Percentiles rank a stretch among this genome's conserved stretches.
These are phyloP conservation scores for Syncephalastrum monosporum DNA, from an alignment of 371 early-diverging fungal genomes.

Conservation along the genomic window DNA sequence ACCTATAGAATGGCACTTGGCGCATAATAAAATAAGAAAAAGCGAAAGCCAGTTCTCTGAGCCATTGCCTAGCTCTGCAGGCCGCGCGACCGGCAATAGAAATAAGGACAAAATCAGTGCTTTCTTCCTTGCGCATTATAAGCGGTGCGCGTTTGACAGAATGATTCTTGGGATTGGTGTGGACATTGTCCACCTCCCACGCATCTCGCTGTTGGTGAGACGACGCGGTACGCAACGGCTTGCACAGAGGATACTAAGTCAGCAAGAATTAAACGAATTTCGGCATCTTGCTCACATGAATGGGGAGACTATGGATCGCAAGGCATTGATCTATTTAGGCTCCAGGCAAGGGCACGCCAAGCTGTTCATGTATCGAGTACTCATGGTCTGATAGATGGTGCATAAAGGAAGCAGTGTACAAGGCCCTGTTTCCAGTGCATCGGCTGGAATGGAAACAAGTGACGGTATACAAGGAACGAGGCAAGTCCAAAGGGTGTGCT, in stretches of 20 bases:
- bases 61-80: too few species aligned
- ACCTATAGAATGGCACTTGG: too few species aligned
- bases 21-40: too few species aligned
- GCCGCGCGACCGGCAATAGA: too few species aligned
- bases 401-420: slow-evolving; percentile 67
- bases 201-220: slow-evolving; percentile 32
- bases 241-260: slow-evolving; percentile 45
- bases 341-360: not conserved
- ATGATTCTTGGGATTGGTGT: slow-evolving; percentile 62
- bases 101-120: too few species aligned
- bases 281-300: not conserved
- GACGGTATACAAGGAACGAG: slow-evolving; percentile 45
- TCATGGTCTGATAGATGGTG: slow-evolving; percentile 50
- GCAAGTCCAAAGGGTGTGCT: slow-evolving; percentile 11
- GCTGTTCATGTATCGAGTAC: too few species aligned
- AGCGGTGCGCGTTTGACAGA: not conserved
- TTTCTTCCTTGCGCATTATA: not conserved
- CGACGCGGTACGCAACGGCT: slow-evolving; percentile 33
- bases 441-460: slow-evolving; percentile 68
- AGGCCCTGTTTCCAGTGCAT: slow-evolving; percentile 60
- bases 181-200: slow-evolving; percentile 55
- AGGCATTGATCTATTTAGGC: not conserved
- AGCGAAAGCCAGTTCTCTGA: too few species aligned
- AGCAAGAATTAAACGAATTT: slow-evolving; percentile 38
- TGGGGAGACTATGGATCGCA: not conserved